Conservation (phyloP, 2,329 filamentous ascomycete genomes). For the Penicillium crustosum region DNA sequence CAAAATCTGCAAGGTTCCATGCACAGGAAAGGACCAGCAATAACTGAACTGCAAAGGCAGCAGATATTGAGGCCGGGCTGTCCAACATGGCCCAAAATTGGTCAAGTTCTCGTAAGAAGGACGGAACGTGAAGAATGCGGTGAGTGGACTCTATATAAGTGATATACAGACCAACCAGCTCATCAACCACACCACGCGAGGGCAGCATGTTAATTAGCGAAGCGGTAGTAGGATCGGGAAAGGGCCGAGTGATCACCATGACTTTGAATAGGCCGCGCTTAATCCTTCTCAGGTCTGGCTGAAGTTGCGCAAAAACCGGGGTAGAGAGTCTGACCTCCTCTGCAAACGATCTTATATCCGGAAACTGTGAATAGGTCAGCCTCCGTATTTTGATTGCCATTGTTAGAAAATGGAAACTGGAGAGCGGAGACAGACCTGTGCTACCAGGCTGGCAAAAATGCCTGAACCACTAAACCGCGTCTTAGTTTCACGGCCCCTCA, state of each 20-base stretch:
- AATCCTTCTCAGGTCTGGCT: conserved; percentile 35
- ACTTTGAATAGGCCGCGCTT: conserved; percentile 35
- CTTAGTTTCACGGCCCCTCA: conserved; percentile 40
- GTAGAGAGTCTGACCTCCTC: conserved; percentile 40
- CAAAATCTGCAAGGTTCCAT: conserved; percentile 38
- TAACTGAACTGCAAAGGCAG: conserved; percentile 38
- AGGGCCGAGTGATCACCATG: conserved; percentile 30
- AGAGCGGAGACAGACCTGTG: conserved; percentile 34
- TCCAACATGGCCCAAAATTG: conserved; percentile 36
- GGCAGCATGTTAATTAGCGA: conserved; percentile 39
- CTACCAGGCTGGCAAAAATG: conserved; percentile 41
- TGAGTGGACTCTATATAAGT: conserved; percentile 42
- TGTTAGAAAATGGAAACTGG: background rate
- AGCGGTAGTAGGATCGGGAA: conserved; percentile 31
- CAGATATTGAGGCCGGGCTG: conserved; percentile 28
- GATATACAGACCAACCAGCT: conserved; percentile 41
- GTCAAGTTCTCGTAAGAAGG: conserved; percentile 41
- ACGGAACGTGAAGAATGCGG: conserved; percentile 43
- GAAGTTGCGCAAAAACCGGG: conserved; percentile 36
- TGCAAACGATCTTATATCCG: conserved; percentile 39
- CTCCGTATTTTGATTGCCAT: background rate
- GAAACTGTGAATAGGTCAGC: conserved; percentile 34
- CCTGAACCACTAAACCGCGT: conserved; percentile 45
- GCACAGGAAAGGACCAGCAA: conserved; percentile 41
- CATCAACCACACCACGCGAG: conserved; percentile 36